phyloP scores from a whole-genome alignment of 23 red algal species.

The Pyropia yezoensis region DNA sequence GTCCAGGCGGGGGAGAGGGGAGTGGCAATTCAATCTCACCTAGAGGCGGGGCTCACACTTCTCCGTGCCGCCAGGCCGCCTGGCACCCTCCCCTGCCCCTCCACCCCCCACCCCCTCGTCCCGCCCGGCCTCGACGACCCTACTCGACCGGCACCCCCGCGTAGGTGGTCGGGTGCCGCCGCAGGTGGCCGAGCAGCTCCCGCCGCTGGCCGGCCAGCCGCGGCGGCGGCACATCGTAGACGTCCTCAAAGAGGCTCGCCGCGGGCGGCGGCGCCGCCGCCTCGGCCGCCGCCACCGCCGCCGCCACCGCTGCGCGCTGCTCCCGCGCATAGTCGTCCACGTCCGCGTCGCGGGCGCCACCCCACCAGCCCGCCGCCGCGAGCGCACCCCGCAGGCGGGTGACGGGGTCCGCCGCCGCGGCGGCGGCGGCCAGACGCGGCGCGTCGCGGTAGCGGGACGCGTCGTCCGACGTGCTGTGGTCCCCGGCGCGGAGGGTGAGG shows the following conservation, averaged over 20 bases:
- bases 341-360: conserved; percentile 1
- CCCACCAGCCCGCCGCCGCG: conserved; percentile 1
- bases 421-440: conserved; percentile 9
- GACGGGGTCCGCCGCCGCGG: conserved; percentile 11
- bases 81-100: no score
- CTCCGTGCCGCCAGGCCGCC: no score
- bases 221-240: conserved; percentile 26
- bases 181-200: conserved; percentile 4
- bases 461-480: conserved; percentile 48
- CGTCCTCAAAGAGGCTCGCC: conserved; percentile 16
- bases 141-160: no score
- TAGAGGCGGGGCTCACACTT: no score
- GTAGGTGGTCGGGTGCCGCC: background rate
- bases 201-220: conserved; percentile 11
- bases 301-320: conserved; percentile 1
- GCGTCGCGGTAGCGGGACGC: conserved; percentile 30
- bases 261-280: conserved; percentile 2
- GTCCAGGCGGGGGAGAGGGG: no score
- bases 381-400: conserved; percentile 16
- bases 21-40: no score
- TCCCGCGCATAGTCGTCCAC: conserved; percentile 10
- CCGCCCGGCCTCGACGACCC: no score
- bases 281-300: conserved; percentile 25
- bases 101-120: no score
- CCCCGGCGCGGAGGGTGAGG: conserved; percentile 39